A percentile compares a stretch with the other conserved stretches of the same genome.
phyloP scores from a whole-genome alignment of 148 eudicot species.

The Vaccinium myrtillus region DNA sequence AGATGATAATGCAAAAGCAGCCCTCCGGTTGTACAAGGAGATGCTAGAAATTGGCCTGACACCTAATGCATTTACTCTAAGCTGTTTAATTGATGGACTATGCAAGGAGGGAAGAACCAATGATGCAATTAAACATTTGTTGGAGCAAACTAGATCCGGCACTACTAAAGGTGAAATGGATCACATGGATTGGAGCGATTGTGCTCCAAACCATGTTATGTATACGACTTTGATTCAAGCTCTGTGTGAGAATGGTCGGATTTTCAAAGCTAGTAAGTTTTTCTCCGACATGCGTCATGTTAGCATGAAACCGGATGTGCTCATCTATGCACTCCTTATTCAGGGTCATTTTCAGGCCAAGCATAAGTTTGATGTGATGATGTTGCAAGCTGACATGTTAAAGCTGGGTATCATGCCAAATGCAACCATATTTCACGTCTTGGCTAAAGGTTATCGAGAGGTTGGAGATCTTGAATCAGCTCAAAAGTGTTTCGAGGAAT shows the following conservation, averaged over 20 bases:
- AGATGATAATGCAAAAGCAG: slow-evolving; percentile 47
- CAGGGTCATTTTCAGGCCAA: slow-evolving; percentile 42
- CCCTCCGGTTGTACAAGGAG: slow-evolving; percentile 62
- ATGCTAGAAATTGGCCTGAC: slow-evolving; percentile 58
- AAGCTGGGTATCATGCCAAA: slow-evolving; percentile 62
- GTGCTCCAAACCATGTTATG: slow-evolving; percentile 45
- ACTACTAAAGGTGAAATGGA: slow-evolving; percentile 19
- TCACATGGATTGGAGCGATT: slow-evolving; percentile 14
- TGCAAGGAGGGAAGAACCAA: slow-evolving; percentile 59
- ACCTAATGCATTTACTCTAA: slow-evolving; percentile 62
- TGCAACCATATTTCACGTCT: slow-evolving; percentile 26
- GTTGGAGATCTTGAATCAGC: slow-evolving; percentile 40
- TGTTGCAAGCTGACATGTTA: slow-evolving; percentile 83
- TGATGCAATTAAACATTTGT: slow-evolving; percentile 55
- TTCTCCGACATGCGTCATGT: slow-evolving; percentile 56
- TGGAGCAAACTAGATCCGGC: slow-evolving; percentile 28
- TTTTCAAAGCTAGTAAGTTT: slow-evolving; percentile 58
- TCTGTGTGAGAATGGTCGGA: slow-evolving; percentile 55
- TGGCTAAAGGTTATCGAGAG: slow-evolving; percentile 45
- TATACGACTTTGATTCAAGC: slow-evolving; percentile 72
- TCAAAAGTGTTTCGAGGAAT: slow-evolving; percentile 38
- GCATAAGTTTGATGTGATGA: slow-evolving; percentile 43
- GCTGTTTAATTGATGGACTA: slow-evolving; percentile 74
- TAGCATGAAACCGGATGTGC: slow-evolving; percentile 53
- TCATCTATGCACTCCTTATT: slow-evolving; percentile 43